Percentiles rank a stretch among this genome's conserved stretches.
Conservation (phyloP, 768 basidiomycete genomes). For the Hortiboletus campestris region DNA sequence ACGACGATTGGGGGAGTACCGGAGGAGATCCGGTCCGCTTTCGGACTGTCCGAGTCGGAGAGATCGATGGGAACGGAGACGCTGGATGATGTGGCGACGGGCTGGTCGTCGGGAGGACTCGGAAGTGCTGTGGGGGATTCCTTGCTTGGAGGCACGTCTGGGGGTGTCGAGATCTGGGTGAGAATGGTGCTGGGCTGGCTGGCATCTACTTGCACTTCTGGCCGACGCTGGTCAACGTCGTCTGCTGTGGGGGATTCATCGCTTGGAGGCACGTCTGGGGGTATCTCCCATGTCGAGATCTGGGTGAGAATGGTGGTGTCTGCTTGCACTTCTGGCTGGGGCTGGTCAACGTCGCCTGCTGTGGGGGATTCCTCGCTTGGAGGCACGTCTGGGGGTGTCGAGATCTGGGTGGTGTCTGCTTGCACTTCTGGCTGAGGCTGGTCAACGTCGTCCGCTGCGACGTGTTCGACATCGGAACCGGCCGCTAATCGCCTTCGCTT, state of each 20-base stretch:
- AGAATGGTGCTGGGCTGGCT: neutral
- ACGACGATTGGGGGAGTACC: neutral
- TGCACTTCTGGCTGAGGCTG: neutral
- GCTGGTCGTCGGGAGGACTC: neutral
- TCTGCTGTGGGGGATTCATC: neutral
- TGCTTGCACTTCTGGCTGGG: neutral
- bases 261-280: slow-evolving; percentile 1
- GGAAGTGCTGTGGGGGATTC: neutral
- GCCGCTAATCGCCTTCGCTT: slow-evolving; percentile 16
- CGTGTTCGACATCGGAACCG: neutral
- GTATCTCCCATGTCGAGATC: slow-evolving; percentile 24
- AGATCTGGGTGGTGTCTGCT: neutral
- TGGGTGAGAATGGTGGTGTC: neutral
- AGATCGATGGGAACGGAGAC: neutral
- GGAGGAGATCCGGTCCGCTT: neutral
- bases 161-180: no score
- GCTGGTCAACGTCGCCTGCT: neutral
- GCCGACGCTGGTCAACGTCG: neutral
- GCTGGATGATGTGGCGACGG: neutral
- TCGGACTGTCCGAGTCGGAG: slow-evolving; percentile 1
- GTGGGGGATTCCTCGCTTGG: no score
- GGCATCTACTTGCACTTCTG: neutral
- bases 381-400: slow-evolving; percentile 5
- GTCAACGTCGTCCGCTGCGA: neutral
- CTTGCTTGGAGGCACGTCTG: neutral